Evolutionary conservation across 2,329 filamentous ascomycete genomes (phyloP), one percentile per base, ranked within the genome.

Genomic region (Claviceps quebecensis): DNA sequence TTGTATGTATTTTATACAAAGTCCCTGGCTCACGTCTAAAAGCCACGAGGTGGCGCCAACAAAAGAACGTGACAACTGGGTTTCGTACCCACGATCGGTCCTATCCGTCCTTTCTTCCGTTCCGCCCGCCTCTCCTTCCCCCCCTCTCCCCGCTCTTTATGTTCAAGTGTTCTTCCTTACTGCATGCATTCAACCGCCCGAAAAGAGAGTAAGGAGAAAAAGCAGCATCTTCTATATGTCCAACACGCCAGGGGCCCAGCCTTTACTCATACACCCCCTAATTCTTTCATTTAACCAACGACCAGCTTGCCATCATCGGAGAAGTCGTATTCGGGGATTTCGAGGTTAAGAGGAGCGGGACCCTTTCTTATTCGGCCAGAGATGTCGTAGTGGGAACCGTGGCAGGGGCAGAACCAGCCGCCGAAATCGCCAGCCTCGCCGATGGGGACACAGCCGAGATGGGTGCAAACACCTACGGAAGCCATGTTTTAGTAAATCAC

Each of bases 381-480:
- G 71, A 98, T 97, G 71, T 98, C 93, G 82, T 98, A 98, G 80
- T 98, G 93, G 62, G 90, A 96, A 72, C 93, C 93, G 81, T 98
- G 93, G 86, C 93, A 98, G 59, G 93, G 93, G 79, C 93, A 98
- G 86, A 98, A 98, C 93, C 93, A 98, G 68, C 93, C 93, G 69
- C 93, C 93, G 66, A 77, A 98, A 73, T 98, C 94, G 70, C 93
- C 93, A 58, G 93, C 88, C 78, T 98, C 93, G 66, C 94, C 93
- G 65, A 98, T 98, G 67, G 93, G 93, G 62, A 98, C 93, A 81
- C 93, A 98, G 74, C 93, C 93, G 67, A 98, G 77, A 74, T 98
- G 93, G 66, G 93, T 98, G 86, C 93, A 98, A 72, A 98, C 91
- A 74, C 89, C 87, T 91, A 51, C n/a, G 29, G 19, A 45, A 1